Base-by-base conservation (phyloP, 2,329 filamentous ascomycete species). In the Talaromyces rugulosus region DNA sequence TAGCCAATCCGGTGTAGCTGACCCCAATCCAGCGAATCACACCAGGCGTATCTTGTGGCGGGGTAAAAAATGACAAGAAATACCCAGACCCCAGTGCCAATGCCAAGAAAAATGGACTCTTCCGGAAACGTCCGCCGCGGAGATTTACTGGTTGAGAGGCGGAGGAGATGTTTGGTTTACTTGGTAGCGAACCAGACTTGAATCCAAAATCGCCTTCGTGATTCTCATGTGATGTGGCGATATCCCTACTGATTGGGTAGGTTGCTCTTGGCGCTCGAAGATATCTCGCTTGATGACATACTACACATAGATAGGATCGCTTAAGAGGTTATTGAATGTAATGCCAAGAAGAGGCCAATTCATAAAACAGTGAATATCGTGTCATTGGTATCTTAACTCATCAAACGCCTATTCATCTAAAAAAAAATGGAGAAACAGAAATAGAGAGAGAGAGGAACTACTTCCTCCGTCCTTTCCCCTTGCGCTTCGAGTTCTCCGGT, bases 401-500 rank as follows among this genome's bases (percentile, higher is more conserved):
- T 28, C 12, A 28, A 28, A 53, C 16, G 50, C 11, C 12, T 16
- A 53, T 31, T 42, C 9, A 30, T 34, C n/a, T n/a, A 30, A 55
- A 54, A 40, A 28, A 28, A 23, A 28, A 56, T n/a, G n/a, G 27
- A n/a, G 11, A 6, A 42, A 28, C 2, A 56, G 3, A 56, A 40
- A 56, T 5, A 31, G 14, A 27, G 12, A 44, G 55, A 23, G 27
- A 9, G 6, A 44, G 30, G 1, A 7, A 50, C 30, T 57, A 66
- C 59, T 55, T 74, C 55, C 72, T 70, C 56, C 74, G 77, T 47
- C 73, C 71, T 66, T 77, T 74, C 69, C 73, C 79, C 67, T 78
- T 85, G 59, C 80, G 81, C 70, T 81, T 83, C 33, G 76, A 34
- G 50, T 63, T 71, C 67, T 86, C 87, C 1, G 87, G 85, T 50